Conservation (phyloP, 495 filamentous ascomycete species). For the Podospora bellae-mahoneyi region DNA sequence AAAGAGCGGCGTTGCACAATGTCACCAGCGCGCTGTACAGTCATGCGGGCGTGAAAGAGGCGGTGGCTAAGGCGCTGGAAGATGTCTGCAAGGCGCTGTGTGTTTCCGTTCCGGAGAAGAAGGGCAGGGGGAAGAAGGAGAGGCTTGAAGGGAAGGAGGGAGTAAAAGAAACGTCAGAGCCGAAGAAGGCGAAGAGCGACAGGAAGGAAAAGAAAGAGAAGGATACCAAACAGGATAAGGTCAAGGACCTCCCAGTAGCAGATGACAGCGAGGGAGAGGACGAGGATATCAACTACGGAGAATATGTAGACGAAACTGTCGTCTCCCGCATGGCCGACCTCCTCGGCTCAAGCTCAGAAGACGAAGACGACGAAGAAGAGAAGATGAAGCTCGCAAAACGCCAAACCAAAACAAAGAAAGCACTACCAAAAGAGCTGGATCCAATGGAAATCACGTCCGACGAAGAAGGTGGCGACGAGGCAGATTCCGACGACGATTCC, state of each 20-base stretch:
- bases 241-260: not conserved
- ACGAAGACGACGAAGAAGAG: conserved; percentile 16
- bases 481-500: conserved; percentile 13
- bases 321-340: conserved; percentile 21
- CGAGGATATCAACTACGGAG: conserved; percentile 13
- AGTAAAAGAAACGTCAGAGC: conserved; percentile 7
- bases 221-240: conserved; percentile 20
- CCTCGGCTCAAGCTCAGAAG: conserved; percentile 22
- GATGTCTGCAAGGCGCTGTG: conserved; percentile 61
- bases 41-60: conserved; percentile 67
- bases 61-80: conserved; percentile 57
- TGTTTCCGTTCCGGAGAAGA: conserved; percentile 49
- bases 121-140: conserved; percentile 26
- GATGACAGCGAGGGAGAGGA: conserved; percentile 11
- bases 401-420: conserved; percentile 7
- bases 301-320: conserved; percentile 19
- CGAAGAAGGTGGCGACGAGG: conserved; percentile 19
- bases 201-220: conserved; percentile 19
- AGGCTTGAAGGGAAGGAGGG: conserved; percentile 14
- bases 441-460: conserved; percentile 28
- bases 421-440: conserved; percentile 21
- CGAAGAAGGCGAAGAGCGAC: conserved; percentile 23
- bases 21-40: conserved; percentile 80
- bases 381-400: conserved; percentile 19
- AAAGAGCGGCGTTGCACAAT: conserved; percentile 55